These are phyloP conservation scores for Fusarium heterosporum DNA, from an alignment of 2,329 filamentous ascomycete genomes.

Conservation along the genomic window DNA sequence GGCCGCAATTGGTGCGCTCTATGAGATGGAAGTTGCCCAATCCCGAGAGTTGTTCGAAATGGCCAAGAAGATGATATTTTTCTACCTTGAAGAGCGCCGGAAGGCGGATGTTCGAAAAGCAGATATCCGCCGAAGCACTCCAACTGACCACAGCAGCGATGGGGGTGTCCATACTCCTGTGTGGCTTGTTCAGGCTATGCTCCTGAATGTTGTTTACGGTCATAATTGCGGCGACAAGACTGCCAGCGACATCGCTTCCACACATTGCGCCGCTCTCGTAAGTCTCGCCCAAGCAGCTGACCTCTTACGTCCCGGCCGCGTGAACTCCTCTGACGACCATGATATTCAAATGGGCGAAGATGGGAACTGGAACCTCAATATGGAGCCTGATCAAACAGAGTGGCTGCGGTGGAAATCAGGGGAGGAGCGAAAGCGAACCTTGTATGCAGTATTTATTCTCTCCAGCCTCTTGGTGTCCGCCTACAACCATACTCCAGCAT, in stretches of 20 bases:
- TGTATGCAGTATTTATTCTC: constrained; percentile 90
- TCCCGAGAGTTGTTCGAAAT: constrained; percentile 91
- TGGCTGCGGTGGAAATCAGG: constrained; percentile 91
- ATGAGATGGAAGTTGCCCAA: constrained; percentile 83
- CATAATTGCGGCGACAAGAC: constrained; percentile 94
- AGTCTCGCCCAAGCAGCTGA: constrained; percentile 92
- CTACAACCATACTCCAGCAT: constrained; percentile 90
- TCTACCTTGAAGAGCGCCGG: constrained; percentile 90
- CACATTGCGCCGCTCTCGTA: constrained; percentile 89
- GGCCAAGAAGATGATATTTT: constrained; percentile 93
- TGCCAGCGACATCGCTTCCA: constrained; percentile 90
- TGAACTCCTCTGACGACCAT: constrained; percentile 60
- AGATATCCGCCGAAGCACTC: constrained; percentile 66
- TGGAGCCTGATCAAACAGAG: constrained; percentile 62
- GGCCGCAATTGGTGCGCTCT: constrained; percentile 83
- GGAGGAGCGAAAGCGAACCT: constrained; percentile 92
- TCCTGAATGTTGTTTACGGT: constrained; percentile 94
- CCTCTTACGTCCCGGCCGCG: constrained; percentile 63
- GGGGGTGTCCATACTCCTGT: constrained; percentile 80
- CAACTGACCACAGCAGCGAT: constrained; percentile 65
- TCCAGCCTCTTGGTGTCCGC: constrained; percentile 92
- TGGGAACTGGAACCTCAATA: constrained; percentile 59
- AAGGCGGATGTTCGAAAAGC: constrained; percentile 82
- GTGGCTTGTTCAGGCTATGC: constrained; percentile 97
- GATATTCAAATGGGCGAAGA: constrained; percentile 70